Base-by-base conservation (phyloP, 495 filamentous ascomycete species). In the Penicillium nucicola region DNA sequence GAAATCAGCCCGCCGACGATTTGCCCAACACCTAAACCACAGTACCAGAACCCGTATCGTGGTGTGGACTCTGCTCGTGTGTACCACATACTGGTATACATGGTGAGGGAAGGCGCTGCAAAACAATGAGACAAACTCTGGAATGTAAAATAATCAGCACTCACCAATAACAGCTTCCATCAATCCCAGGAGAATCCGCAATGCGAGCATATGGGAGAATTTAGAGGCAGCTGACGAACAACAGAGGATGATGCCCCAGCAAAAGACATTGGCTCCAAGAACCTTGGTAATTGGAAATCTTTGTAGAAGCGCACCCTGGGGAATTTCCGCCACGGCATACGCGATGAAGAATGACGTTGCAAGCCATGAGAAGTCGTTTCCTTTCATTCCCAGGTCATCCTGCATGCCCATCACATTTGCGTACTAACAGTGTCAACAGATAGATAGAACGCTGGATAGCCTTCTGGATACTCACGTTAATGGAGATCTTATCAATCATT, bases 41-140 rank as follows among this genome's bases (percentile, higher is more conserved):
- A 76, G 59, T 85, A 88, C 85, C 85, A 88, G 12, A 82, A 70
- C 4, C 77, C 78, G 17, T 85, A 84, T 12, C 85, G 70, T 2
- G 81, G 67, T 0, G 82, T 79, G 50, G 84, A 78, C 57, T 88
- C 84, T 1, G 74, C 70, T 10, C 80, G 75, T 0, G 81, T 80
- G 51, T 87, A 89, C 82, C 83, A 88, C 65, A 66, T 71, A 48
- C 70, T 72, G 15, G 64, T 74, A 43, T 68, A 65, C 22, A 75
- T 58, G 28, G 79, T 80, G 32, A 86, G 63, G 2, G 73, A 77
- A 12, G 84, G 84, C 0, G 61, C 64, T 67, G 2, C 13, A 14
- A 4, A 22, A 15, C 43, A 25, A 14, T 25, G 20, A 40, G 11
- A 9, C 7, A 6, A 14, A 19, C 6, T 12, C 30, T 15, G 6